Evolutionary conservation across 176 grass and related monocot genomes (phyloP), one percentile per base, ranked within the genome.

Genomic region (Oryza punctata): DNA sequence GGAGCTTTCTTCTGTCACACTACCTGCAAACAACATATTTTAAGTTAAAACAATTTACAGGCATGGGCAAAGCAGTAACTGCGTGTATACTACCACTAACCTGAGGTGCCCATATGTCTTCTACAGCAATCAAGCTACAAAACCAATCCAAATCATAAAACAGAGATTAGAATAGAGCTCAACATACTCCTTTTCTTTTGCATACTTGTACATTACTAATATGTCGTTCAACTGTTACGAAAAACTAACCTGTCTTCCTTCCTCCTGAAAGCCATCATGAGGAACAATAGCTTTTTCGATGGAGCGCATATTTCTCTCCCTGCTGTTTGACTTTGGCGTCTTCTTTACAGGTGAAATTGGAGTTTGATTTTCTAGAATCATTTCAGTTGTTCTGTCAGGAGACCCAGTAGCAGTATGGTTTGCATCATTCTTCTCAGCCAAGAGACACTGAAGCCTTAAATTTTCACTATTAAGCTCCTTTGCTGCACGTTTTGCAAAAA

Each of bases 381-480:
- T 50, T 70, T 73, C 57, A 79, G 72, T 18, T 14, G 27, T 76
- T 67, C 12, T 67, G 15, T 82, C 50, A 49, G 18, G 65, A 73
- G 85, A 67, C 5, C 35, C 6, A 11, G 43, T 4, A 80, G 33
- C 6, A 43, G 64, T 21, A 69, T n/a, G 60, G 50, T 70, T 71
- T 38, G 19, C 84, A 12, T 87, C 86, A 74, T 66, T 84, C 81
- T 85, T 89, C 83, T 89, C 81, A 47, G 50, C 60, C 49, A 97
- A 38, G 65, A 91, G 81, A 40, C 80, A 26, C 54, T 92, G 72
- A 81, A 94, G 94, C 49, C 44, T 89, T 21, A 28, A 38, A 81
- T 83, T 84, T 84, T 97, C 90, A 76, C 49, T 73, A 69, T 93
- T 75, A 52, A 94, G 77, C 32, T 91, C 86, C 67, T 83, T 86